Base-by-base conservation (phyloP, 495 filamentous ascomycete genomes). In the Daldinia grandis region DNA sequence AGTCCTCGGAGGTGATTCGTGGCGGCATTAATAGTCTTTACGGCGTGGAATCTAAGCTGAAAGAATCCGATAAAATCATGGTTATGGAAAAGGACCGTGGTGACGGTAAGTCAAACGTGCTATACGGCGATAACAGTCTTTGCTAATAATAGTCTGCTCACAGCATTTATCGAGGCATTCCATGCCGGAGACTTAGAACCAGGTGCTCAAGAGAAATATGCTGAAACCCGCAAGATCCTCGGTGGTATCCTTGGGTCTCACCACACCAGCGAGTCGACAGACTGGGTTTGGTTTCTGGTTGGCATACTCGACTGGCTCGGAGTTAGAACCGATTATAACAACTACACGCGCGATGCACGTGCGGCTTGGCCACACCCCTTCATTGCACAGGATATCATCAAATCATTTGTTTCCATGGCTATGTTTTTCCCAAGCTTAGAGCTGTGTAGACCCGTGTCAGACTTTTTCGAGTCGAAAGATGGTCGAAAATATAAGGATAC, bases 181-280 rank as follows among this genome's bases (percentile, higher is more conserved):
- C 83, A 84, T 55, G 68, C 72, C 19, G 81, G 74, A 17, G 82
- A 85, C 64, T 63, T 85, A 1, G 80, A 78, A 37, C 81, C 82
- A 0, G 78, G 78, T 6, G 78, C 78, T 0, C 74, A 74, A 12
- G 69, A 77, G 55, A 76, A 76, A 31, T 80, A 79, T 59, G 27
- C 64, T 0, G 78, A 82, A 57, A 77, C 78, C 3, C 58, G 74
- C 53, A 64, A 71, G 10, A 73, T 84, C 24, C 69, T 82, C 28
- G 66, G 61, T n/a, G 66, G 71, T 10, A 62, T 77, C 64, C 71
- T 78, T n/a, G 77, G 75, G 57, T 74, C 67, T 40, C 54, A 71
- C 37, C 68, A 68, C 1, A 58, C 59, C n/a, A 40, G 40, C 28
- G 64, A 50, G 27, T 64, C 70, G 27, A 40, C 59, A 1, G 66